Conservation (phyloP, 2,329 filamentous ascomycete species). For the Alternaria metachromatica region DNA sequence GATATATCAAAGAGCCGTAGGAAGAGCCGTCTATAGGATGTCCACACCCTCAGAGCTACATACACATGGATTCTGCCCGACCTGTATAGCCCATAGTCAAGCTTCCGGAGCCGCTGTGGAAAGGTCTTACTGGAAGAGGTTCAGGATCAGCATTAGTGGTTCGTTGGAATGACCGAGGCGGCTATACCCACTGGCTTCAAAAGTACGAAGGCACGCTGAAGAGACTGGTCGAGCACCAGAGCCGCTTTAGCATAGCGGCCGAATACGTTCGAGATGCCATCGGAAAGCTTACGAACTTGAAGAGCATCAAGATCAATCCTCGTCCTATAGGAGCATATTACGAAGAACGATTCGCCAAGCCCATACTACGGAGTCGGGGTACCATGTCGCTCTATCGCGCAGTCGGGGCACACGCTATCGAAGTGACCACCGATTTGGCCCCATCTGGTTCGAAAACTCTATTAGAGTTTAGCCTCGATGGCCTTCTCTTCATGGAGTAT, state of each 20-base stretch:
- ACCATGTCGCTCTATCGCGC: background rate
- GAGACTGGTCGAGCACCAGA: background rate
- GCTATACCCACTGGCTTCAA: background rate
- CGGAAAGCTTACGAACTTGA: background rate
- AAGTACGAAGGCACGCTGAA: background rate
- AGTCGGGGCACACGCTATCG: background rate
- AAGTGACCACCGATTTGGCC: background rate
- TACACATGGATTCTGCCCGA: background rate
- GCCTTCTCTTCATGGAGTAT: background rate
- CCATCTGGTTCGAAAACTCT: background rate
- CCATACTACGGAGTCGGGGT: background rate
- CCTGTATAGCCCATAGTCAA: background rate
- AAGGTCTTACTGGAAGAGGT: background rate
- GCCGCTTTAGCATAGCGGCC: background rate
- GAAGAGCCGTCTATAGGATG: background rate
- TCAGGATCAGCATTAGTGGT: background rate
- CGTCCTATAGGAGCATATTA: background rate
- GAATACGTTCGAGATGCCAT: background rate
- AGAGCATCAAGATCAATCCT: background rate
- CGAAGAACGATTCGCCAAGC: background rate
- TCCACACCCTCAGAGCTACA: background rate
- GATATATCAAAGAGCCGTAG: background rate
- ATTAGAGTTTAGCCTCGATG: background rate
- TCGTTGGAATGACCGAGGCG: background rate
- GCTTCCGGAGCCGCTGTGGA: background rate